Evolutionary conservation across 2,329 filamentous ascomycete genomes (phyloP).

Genomic region (Byssochlamys sp.): DNA sequence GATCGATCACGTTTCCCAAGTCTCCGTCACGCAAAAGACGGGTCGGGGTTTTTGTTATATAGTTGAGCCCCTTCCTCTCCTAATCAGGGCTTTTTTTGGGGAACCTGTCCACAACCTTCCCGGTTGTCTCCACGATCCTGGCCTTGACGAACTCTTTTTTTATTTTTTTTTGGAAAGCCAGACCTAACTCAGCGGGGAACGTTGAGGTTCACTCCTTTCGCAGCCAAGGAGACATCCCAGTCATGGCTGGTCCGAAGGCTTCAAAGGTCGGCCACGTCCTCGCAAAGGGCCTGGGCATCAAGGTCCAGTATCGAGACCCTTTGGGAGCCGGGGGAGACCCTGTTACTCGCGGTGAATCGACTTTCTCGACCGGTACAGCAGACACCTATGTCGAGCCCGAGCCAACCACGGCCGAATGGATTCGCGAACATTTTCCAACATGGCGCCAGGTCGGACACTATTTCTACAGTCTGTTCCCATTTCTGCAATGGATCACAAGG

Average conservation of each 20-base stretch:
- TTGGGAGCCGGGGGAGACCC: conserved; percentile 46
- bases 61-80: neutral
- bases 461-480: conserved; percentile 67
- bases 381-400: conserved; percentile 76
- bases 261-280: conserved; percentile 61
- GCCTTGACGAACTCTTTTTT: neutral
- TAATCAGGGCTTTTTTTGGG: neutral
- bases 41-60: neutral
- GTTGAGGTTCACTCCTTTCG: conserved; percentile 1
- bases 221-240: conserved; percentile 2
- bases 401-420: conserved; percentile 64
- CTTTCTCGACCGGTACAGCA: conserved; percentile 61
- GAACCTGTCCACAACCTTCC: neutral
- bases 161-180: neutral
- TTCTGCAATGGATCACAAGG: conserved; percentile 72
- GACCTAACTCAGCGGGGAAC: conserved; percentile 1
- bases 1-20: neutral
- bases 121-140: neutral
- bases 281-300: conserved; percentile 74
- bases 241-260: conserved; percentile 25
- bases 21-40: neutral
- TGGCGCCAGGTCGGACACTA: conserved; percentile 51
- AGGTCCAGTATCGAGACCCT: conserved; percentile 58
- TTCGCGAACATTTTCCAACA: conserved; percentile 55
- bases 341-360: conserved; percentile 67